A percentile compares a stretch with the other conserved stretches of the same genome.
phyloP scores from a whole-genome alignment of 495 filamentous ascomycete genomes.

The Tuber microsphaerosporum region DNA sequence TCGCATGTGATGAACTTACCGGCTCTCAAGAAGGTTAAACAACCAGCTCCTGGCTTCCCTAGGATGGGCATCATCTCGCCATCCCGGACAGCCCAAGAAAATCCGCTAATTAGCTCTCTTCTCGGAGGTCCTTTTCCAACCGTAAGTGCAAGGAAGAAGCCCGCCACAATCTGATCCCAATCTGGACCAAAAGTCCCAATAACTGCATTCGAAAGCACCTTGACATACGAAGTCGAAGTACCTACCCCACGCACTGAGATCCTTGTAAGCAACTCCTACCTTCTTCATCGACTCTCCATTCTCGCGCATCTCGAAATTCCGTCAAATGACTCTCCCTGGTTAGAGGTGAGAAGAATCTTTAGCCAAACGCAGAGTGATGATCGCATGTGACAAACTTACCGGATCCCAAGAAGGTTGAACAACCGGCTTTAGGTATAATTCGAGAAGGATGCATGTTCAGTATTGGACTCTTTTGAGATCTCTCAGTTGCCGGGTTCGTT shows the following conservation, averaged over 20 bases:
- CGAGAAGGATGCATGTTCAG: too few relatives aligned
- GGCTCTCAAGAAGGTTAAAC: slow-evolving; percentile 62
- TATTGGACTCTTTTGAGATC: too few relatives aligned
- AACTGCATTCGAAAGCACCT: slow-evolving; percentile 22
- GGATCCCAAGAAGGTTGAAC: too few relatives aligned
- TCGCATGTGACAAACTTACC: too few relatives aligned
- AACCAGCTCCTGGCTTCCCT: slow-evolving; percentile 71
- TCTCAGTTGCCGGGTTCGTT: too few relatives aligned
- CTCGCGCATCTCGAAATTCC: slow-evolving; percentile 75
- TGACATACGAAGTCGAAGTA: slow-evolving; percentile 45
- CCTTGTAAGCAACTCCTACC: slow-evolving; percentile 72
- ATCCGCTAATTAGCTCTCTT: slow-evolving; percentile 63
- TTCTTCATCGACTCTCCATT: slow-evolving; percentile 51
- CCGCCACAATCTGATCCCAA: slow-evolving; percentile 59
- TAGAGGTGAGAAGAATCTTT: too few relatives aligned
- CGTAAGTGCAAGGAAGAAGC: slow-evolving; percentile 9
- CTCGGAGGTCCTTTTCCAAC: slow-evolving; percentile 48
- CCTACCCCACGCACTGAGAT: slow-evolving; percentile 50
- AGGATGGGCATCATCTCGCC: slow-evolving; percentile 73
- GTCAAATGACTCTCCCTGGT: too few relatives aligned
- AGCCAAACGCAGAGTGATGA: too few relatives aligned
- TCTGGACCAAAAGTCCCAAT: slow-evolving; percentile 27
- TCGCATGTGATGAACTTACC: neutral
- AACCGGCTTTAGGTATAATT: too few relatives aligned
- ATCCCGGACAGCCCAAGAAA: slow-evolving; percentile 67